A percentile compares a stretch with the other conserved stretches of the same genome.
phyloP scores from a whole-genome alignment of 257 asterid genomes.

The Rehmannia glutinosa region DNA sequence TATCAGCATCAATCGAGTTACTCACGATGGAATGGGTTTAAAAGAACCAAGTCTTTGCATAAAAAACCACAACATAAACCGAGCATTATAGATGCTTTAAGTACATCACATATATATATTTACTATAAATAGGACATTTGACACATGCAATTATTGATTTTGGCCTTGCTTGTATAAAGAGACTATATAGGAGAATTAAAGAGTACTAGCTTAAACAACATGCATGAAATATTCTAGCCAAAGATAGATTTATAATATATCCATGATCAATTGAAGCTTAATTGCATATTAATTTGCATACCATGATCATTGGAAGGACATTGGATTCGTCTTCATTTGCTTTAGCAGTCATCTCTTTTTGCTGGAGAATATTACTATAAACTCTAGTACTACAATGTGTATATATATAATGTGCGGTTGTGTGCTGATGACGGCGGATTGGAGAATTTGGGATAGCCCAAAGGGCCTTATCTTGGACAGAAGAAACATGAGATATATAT shows the following conservation, averaged over 20 bases:
- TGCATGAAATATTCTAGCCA: too few relatives aligned
- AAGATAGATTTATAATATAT: not conserved
- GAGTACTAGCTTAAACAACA: too few relatives aligned
- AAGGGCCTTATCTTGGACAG: not conserved
- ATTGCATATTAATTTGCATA: too few relatives aligned
- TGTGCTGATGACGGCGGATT: not conserved
- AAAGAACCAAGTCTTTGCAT: too few relatives aligned
- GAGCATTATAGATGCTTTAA: too few relatives aligned
- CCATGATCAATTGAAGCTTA: not conserved
- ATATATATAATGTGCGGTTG: not conserved
- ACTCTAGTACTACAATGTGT: not conserved
- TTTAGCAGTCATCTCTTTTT: conserved; percentile 9
- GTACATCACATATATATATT: too few relatives aligned
- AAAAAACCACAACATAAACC: too few relatives aligned
- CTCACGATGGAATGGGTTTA: too few relatives aligned
- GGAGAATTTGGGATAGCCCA: not conserved
- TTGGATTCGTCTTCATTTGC: conserved; percentile 8
- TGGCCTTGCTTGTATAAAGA: too few relatives aligned
- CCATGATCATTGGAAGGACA: conserved; percentile 24
- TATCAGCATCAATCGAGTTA: too few relatives aligned
- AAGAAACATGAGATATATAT: conserved; percentile 16
- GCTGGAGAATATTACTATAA: not conserved
- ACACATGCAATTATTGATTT: not conserved
- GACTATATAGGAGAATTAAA: too few relatives aligned
- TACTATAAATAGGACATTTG: not conserved